Evolutionary conservation across 2,329 filamentous ascomycete species (phyloP).

Genomic region (Sporothrix variecibatus): DNA sequence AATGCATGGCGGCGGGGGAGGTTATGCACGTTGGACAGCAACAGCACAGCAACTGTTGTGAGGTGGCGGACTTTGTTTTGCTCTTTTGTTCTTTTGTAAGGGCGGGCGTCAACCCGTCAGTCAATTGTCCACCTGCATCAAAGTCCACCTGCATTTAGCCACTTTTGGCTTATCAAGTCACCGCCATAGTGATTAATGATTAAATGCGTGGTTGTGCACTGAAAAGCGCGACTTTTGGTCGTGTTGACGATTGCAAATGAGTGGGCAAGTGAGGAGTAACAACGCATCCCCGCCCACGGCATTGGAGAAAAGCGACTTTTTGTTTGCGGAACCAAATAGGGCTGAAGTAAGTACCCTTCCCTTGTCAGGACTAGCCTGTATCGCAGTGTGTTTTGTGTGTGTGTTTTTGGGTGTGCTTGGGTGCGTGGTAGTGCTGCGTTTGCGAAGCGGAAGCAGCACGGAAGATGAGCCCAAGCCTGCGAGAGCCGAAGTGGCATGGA

Average conservation of each 20-base stretch:
- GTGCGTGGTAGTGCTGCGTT: conserved; percentile 1
- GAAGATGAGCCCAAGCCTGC: too few relatives aligned
- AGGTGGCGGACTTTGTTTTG: background rate
- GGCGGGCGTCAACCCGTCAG: background rate
- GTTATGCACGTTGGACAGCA: conserved; percentile 13
- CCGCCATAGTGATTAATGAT: too few relatives aligned
- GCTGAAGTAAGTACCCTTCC: conserved; percentile 21
- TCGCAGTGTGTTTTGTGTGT: background rate
- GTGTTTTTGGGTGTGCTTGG: background rate
- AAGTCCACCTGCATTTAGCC: background rate
- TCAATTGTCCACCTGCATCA: background rate
- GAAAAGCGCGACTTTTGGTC: background rate
- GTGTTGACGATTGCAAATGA: background rate
- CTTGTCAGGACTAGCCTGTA: background rate
- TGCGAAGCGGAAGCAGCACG: background rate
- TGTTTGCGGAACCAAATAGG: conserved; percentile 19
- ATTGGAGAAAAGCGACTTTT: conserved; percentile 13
- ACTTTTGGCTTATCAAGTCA: background rate
- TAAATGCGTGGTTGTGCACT: background rate
- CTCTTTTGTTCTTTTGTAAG: background rate
- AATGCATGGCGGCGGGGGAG: conserved; percentile 6
- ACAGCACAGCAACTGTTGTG: conserved; percentile 17
- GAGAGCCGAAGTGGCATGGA: background rate
- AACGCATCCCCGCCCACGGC: background rate
- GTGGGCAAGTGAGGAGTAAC: background rate